A percentile compares a stretch with the other conserved stretches of the same genome.
Evolutionary conservation across 2,329 filamentous ascomycete species (phyloP).

Genomic region (Nigrospora sphaerica): DNA sequence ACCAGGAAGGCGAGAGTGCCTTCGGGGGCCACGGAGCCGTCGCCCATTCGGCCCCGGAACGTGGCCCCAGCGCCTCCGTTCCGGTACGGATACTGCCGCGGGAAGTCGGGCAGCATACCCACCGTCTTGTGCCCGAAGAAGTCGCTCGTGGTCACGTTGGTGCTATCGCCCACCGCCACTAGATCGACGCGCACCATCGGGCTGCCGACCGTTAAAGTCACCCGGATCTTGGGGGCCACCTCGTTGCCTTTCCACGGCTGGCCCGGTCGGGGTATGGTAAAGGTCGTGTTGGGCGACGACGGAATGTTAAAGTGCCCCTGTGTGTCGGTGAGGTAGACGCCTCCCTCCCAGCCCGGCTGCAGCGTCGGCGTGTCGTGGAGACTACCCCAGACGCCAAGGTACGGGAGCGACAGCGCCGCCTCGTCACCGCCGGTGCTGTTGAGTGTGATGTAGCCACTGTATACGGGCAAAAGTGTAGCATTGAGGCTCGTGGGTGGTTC

Average conservation of each 20-base stretch:
- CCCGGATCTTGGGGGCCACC: constrained; percentile 2
- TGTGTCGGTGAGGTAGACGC: constrained; percentile 1
- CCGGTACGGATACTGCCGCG: background rate
- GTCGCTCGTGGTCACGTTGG: background rate
- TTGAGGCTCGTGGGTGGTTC: constrained; percentile 19
- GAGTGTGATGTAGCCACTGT: constrained; percentile 33
- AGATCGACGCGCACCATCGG: background rate
- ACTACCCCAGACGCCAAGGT: constrained; percentile 31
- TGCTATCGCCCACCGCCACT: background rate
- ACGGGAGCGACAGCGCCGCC: constrained; percentile 26
- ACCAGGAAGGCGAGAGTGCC: constrained; percentile 15
- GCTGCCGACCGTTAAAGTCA: background rate
- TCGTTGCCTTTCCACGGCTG: background rate
- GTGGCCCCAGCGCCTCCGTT: background rate
- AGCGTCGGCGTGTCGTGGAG: constrained; percentile 5
- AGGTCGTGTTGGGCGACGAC: constrained; percentile 12
- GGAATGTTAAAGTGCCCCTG: constrained; percentile 6
- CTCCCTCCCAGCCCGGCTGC: background rate
- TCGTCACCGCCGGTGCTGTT: constrained; percentile 30
- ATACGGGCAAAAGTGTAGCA: constrained; percentile 29
- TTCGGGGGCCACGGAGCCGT: constrained; percentile 13
- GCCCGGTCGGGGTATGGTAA: constrained; percentile 13
- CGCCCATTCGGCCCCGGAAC: constrained; percentile 14
- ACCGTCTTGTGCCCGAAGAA: background rate
- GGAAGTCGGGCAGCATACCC: constrained; percentile 8